Conservation (phyloP, 108 stramenopile genomes). For the Parietichytrium sp. region DNA sequence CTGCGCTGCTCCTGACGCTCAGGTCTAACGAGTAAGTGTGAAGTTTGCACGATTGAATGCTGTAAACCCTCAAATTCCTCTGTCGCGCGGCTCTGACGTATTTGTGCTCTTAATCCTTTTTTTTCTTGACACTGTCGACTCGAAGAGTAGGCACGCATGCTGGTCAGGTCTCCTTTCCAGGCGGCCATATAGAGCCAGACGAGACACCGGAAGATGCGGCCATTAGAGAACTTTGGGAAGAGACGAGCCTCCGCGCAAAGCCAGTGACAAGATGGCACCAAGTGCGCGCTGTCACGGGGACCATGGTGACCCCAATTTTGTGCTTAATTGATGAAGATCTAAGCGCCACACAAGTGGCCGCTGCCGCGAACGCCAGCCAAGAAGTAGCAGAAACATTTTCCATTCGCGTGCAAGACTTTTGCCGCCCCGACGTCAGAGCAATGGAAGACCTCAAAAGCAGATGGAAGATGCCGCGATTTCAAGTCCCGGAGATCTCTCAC, state of each 20-base stretch:
- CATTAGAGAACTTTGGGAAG: conserved; percentile 8
- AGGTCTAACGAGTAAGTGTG: not conserved
- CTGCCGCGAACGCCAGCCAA: not conserved
- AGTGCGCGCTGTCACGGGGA: conserved; percentile 39
- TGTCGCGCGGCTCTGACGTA: too few species aligned
- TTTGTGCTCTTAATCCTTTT: not conserved
- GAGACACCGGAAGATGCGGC: conserved; percentile 11
- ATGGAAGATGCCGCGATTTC: conserved; percentile 21
- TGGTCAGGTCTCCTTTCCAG: conserved; percentile 42
- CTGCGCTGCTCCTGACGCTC: not conserved
- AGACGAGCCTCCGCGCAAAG: not conserved
- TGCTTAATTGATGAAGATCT: conserved; percentile 10
- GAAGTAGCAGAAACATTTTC: conserved; percentile 14
- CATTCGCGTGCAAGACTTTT: not conserved
- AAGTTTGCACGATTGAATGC: too few species aligned
- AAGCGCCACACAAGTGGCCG: not conserved
- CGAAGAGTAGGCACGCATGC: conserved; percentile 17
- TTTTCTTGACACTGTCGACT: not conserved
- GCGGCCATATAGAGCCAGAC: conserved; percentile 34
- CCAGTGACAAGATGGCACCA: conserved; percentile 18
- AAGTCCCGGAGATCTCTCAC: not conserved
- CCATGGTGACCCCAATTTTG: conserved; percentile 35
- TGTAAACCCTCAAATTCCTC: too few species aligned
- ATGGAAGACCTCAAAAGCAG: not conserved
- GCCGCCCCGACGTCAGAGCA: not conserved